These are phyloP conservation scores for Lithospermum erythrorhizon DNA, from an alignment of 257 asterid species.

Conservation along the genomic window DNA sequence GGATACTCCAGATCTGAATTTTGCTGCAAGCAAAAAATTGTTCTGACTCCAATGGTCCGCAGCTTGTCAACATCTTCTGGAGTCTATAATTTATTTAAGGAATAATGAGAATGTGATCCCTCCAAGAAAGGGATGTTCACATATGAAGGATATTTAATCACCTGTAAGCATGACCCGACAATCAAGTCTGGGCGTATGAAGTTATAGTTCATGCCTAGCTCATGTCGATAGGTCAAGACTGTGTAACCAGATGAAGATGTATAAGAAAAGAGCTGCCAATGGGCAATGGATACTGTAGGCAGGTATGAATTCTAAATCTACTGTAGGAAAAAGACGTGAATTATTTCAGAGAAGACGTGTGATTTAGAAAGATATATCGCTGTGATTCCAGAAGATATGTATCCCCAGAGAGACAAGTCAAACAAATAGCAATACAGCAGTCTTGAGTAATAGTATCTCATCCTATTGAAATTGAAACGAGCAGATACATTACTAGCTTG, in stretches of 20 bases:
- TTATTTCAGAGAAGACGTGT: too few species aligned
- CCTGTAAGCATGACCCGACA: constrained; percentile 98
- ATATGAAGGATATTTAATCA: constrained; percentile 13
- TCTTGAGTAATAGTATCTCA: too few species aligned
- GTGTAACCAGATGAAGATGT: constrained; percentile 13
- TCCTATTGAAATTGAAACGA: too few species aligned
- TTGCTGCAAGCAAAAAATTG: constrained; percentile 82
- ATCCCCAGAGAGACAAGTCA: too few species aligned
- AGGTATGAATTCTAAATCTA: too few species aligned
- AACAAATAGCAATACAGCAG: too few species aligned
- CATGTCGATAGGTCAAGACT: constrained; percentile 85
- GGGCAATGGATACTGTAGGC: too few species aligned
- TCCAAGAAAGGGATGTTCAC: constrained; percentile 1
- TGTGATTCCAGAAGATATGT: too few species aligned
- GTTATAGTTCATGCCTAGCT: constrained; percentile 90
- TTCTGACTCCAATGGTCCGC: constrained; percentile 76
- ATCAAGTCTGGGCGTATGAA: constrained; percentile 85
- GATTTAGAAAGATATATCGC: too few species aligned
- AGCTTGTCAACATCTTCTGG: constrained; percentile 95
- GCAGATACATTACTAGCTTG: too few species aligned
- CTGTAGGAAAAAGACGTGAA: too few species aligned
- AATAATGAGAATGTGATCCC: not conserved
- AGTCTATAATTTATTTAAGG: constrained; percentile 40
- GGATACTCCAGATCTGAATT: constrained; percentile 98
- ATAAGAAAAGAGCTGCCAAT: not conserved